Conservation (phyloP, 495 filamentous ascomycete genomes). For the Clohesyomyces aquaticus region DNA sequence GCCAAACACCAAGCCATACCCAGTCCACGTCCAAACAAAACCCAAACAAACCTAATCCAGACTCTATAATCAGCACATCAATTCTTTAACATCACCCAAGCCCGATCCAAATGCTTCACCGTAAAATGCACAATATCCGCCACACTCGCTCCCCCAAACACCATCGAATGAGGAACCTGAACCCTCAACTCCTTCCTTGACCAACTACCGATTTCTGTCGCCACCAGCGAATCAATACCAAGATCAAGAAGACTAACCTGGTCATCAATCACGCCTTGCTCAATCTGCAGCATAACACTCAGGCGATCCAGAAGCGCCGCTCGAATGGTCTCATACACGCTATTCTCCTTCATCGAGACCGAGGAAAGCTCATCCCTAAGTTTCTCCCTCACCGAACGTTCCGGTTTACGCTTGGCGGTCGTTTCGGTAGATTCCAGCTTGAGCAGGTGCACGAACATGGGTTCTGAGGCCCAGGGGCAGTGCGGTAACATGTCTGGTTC, state of each 20-base stretch:
- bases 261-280: slow-evolving; percentile 7
- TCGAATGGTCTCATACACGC: background rate
- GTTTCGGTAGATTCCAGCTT: background rate
- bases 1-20: no score
- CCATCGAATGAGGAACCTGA: slow-evolving; percentile 4
- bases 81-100: background rate
- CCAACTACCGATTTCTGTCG: slow-evolving; percentile 25
- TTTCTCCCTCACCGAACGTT: background rate
- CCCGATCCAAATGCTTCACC: slow-evolving; percentile 3
- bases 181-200: slow-evolving; percentile 14
- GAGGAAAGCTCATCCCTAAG: background rate
- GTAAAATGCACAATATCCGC: background rate
- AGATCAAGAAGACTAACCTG: slow-evolving; percentile 2
- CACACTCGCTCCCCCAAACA: slow-evolving; percentile 6
- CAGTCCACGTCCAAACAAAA: background rate
- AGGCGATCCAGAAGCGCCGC: background rate
- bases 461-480: slow-evolving; percentile 10
- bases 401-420: background rate
- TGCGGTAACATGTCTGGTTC: slow-evolving; percentile 30
- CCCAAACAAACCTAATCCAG: background rate
- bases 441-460: slow-evolving; percentile 8
- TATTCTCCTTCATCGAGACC: background rate
- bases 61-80: no score
- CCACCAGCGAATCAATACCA: slow-evolving; percentile 23
- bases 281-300: slow-evolving; percentile 1